Conservation (phyloP, 2,329 filamentous ascomycete species). For the Aureobasidium sp. region DNA sequence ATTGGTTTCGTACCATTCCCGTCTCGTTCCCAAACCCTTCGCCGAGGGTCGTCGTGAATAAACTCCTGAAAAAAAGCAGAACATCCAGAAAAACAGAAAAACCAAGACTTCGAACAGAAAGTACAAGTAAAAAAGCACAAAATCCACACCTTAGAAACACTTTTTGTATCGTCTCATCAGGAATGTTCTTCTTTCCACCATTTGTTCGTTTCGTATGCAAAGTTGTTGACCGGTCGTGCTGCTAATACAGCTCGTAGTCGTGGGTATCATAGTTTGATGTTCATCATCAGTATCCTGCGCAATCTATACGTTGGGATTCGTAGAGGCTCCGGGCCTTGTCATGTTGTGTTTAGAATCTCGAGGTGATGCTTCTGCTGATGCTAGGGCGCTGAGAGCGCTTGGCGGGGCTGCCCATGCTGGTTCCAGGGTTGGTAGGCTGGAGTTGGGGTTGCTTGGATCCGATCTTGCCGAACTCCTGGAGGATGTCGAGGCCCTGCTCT, state of each 20-base stretch:
- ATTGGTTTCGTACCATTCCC: slow-evolving; percentile 1
- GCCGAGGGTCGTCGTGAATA: background rate
- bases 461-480: slow-evolving; percentile 71
- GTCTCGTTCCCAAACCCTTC: background rate
- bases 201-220: slow-evolving; percentile 14
- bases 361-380: slow-evolving; percentile 18
- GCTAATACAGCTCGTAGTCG: slow-evolving; percentile 11
- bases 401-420: slow-evolving; percentile 16
- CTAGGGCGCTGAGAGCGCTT: slow-evolving; percentile 17
- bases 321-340: background rate
- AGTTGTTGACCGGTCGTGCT: background rate
- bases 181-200: background rate
- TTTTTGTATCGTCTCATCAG: slow-evolving; percentile 4
- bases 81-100: slow-evolving; percentile 4
- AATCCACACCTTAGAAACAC: slow-evolving; percentile 12
- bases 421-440: slow-evolving; percentile 1
- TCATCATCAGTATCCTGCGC: slow-evolving; percentile 5
- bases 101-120: background rate
- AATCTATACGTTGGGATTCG: slow-evolving; percentile 1
- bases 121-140: background rate
- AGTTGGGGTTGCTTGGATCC: slow-evolving; percentile 34
- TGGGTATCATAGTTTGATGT: slow-evolving; percentile 14
- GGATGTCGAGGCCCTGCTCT: slow-evolving; percentile 59
- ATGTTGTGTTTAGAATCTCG: slow-evolving; percentile 15
- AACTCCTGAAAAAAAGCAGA: background rate